Evolutionary conservation across 1,139 yeast species (phyloP), one percentile per base, ranked within the genome.

Genomic region (Candida dubliniensis): DNA sequence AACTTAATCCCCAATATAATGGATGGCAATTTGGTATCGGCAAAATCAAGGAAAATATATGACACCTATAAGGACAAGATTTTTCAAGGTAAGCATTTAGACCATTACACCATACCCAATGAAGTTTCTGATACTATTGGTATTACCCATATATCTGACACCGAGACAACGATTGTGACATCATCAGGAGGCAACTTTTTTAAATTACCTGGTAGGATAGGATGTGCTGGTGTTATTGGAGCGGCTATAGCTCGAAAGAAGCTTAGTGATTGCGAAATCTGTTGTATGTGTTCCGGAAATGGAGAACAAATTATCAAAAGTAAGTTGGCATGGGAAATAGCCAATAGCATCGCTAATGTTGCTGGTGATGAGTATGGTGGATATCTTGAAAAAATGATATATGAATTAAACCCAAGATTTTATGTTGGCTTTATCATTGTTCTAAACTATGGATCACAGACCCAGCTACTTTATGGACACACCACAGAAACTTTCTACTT

Each of bases 131-230:
- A 71, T 47, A 71, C 76, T 1, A 59, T 71, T 23, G 76, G 76
- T 0, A 26, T 69, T 0, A 49, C 64, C 1, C 55, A 58, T 31
- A 44, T 55, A 8, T 41, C 49, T 3, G 26, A 40, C 5, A 35
- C 37, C n/a, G 35, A 29, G 2, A 61, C 69, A 0, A 54, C 56
- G 0, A 44, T 70, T 1, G 74, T 69, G 0, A 57, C 76, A 0
- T 76, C 82, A 0, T 76, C 81, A 0, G 84, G 84, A 2, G 84
- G 84, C 0, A 74, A 75, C 47, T 66, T 74, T 47, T 69, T 76
- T 53, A 76, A 77, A 49, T 47, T 67, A 1, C 76, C 77, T 0
- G 80, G 81, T 0, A 52, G 84, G 43, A 62, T 77, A 3, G 82
- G 83, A 6, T 77, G 82, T 59, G 80, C 83, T 18, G 82, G 77